phyloP scores from a whole-genome alignment of 139 green algal genomes.

The Volvox africanus region DNA sequence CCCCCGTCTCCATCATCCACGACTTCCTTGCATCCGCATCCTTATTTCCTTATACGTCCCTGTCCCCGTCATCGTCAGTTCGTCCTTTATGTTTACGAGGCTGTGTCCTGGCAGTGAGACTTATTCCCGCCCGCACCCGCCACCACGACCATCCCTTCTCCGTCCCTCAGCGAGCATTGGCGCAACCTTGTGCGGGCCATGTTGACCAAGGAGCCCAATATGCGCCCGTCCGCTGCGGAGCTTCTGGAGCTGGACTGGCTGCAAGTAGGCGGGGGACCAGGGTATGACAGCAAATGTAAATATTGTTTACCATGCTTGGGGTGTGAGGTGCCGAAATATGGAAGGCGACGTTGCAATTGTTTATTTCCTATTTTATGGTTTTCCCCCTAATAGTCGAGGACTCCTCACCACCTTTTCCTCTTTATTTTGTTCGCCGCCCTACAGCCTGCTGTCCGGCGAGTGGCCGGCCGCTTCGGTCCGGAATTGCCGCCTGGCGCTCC shows the following conservation, averaged over 20 bases:
- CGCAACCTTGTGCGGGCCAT: conserved; percentile 41
- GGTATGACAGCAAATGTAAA: background rate
- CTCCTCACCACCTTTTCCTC: background rate
- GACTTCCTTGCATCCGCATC: background rate
- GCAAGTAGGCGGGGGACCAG: conserved; percentile 22
- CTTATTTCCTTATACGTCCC: background rate
- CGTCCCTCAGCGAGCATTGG: conserved; percentile 38
- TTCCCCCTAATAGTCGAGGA: background rate
- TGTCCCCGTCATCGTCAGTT: background rate
- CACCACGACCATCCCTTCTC: background rate
- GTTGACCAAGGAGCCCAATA: conserved; percentile 49
- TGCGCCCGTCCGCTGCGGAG: conserved; percentile 43
- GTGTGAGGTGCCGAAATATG: background rate
- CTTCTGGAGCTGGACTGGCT: conserved; percentile 52
- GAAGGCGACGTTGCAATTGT: background rate
- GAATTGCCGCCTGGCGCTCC: conserved; percentile 7
- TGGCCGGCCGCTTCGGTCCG: conserved; percentile 29
- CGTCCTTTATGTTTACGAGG: background rate
- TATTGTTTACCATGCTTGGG: background rate
- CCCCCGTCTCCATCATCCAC: too few species aligned
- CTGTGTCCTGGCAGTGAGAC: too few species aligned
- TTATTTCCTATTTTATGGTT: background rate
- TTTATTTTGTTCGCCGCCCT: background rate
- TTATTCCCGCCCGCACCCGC: background rate
- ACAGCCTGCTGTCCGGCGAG: conserved; percentile 17